Conservation (phyloP, 176 grass and related monocot genomes). For the Bolboschoenus planiculmis region DNA sequence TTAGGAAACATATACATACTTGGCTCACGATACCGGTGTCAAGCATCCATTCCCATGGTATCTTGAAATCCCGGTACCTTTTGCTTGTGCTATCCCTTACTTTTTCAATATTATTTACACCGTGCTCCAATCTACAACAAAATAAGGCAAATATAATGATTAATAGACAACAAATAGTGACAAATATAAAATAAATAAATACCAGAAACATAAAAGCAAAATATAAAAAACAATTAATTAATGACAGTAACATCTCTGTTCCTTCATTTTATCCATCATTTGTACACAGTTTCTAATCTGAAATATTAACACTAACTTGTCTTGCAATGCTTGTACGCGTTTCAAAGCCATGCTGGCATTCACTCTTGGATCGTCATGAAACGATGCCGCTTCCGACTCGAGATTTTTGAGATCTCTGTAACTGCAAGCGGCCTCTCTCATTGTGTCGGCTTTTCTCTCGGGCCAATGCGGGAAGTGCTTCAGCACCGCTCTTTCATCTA, state of each 20-base stretch:
- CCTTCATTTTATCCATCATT: background rate
- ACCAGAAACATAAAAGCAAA: background rate
- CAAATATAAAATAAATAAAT: background rate
- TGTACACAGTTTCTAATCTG: background rate
- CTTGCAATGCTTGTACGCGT: slow-evolving; percentile 75
- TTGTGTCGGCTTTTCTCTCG: slow-evolving; percentile 93
- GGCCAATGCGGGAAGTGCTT: slow-evolving; percentile 96
- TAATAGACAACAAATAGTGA: background rate
- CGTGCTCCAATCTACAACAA: slow-evolving; percentile 62
- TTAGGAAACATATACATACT: slow-evolving; percentile 36
- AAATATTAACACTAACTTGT: slow-evolving; percentile 56
- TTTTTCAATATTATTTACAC: slow-evolving; percentile 71
- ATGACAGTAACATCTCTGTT: background rate
- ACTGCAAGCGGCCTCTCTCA: slow-evolving; percentile 92
- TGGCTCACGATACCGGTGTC: slow-evolving; percentile 69
- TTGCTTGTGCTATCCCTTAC: slow-evolving; percentile 66
- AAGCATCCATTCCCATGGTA: slow-evolving; percentile 99
- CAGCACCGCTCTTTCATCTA: slow-evolving; percentile 97
- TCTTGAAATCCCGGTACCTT: slow-evolving; percentile 81
- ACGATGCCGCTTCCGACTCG: slow-evolving; percentile 62
- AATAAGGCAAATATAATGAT: background rate
- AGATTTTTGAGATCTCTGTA: slow-evolving; percentile 86
- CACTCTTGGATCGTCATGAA: slow-evolving; percentile 68
- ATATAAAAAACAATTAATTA: background rate
- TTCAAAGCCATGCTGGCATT: slow-evolving; percentile 60